Percentiles rank a stretch among this genome's conserved stretches.
Evolutionary conservation across 2,329 filamentous ascomycete species (phyloP).

Genomic region (Setomelanomma holmii): DNA sequence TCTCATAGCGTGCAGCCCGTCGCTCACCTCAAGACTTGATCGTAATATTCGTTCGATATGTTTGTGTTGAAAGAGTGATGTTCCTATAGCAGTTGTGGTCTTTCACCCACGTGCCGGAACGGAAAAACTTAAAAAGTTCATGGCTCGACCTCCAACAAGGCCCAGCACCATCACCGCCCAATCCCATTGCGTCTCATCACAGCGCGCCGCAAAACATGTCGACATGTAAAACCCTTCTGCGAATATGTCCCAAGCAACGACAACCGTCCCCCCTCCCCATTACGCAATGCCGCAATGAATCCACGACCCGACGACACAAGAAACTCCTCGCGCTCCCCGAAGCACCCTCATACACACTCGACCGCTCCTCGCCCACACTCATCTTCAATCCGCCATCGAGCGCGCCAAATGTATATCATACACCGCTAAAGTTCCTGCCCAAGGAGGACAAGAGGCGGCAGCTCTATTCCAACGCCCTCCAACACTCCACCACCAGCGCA

Average conservation of each 20-base stretch:
- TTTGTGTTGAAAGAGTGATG: too few species aligned
- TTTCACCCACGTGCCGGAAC: conserved; percentile 22
- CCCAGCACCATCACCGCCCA: conserved; percentile 16
- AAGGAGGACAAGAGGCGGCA: conserved; percentile 61
- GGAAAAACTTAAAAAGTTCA: conserved; percentile 40
- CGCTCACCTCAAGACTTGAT: too few species aligned
- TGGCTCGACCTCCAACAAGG: conserved; percentile 17
- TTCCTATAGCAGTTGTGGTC: not conserved
- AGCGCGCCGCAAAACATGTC: conserved; percentile 36
- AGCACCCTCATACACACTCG: conserved; percentile 52
- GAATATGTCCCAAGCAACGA: conserved; percentile 24
- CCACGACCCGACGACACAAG: conserved; percentile 54
- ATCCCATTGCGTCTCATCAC: conserved; percentile 7
- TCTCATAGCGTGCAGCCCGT: too few species aligned
- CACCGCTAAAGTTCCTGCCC: conserved; percentile 70
- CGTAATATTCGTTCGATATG: too few species aligned
- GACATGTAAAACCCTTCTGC: conserved; percentile 40
- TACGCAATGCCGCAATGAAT: conserved; percentile 51
- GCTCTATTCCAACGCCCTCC: conserved; percentile 51
- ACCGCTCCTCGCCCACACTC: conserved; percentile 35
- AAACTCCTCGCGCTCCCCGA: conserved; percentile 56
- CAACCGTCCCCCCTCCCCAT: conserved; percentile 30
- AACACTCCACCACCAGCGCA: conserved; percentile 26
- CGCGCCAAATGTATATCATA: conserved; percentile 68
- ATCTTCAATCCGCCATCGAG: conserved; percentile 72